Percentiles rank a stretch among this genome's conserved stretches.
Evolutionary conservation across 257 asterid genomes (phyloP).

Genomic region (Solanum arcanum): DNA sequence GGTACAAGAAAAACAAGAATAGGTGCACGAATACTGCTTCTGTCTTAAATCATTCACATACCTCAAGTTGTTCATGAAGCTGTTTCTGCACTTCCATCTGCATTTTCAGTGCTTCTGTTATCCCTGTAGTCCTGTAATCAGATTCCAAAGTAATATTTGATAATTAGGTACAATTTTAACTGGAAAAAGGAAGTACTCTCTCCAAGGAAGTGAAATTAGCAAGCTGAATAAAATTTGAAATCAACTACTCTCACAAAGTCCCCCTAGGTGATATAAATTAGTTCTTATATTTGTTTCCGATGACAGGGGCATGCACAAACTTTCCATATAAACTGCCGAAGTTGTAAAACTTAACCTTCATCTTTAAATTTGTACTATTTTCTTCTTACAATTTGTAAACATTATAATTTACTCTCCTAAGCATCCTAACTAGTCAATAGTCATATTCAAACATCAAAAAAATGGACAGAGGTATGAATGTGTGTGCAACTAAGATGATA

Average conservation of each 20-base stretch:
- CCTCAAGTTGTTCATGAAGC: conserved; percentile 93
- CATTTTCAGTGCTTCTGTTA: conserved; percentile 70
- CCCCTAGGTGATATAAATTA: background rate
- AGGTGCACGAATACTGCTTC: background rate
- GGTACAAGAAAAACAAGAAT: background rate
- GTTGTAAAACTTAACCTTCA: background rate
- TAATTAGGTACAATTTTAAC: background rate
- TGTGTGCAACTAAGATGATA: background rate
- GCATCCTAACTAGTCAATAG: background rate
- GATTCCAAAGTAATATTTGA: background rate
- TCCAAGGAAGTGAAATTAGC: background rate
- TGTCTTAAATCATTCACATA: conserved; percentile 8
- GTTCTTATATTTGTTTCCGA: background rate
- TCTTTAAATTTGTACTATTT: background rate
- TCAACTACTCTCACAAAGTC: background rate
- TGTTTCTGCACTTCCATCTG: conserved; percentile 94
- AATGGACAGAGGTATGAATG: background rate
- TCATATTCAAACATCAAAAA: background rate
- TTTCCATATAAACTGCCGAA: background rate
- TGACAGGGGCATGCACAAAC: background rate
- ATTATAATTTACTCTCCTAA: background rate
- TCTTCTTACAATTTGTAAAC: background rate
- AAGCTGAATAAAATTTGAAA: background rate
- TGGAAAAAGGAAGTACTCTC: conserved; percentile 6
- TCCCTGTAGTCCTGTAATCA: conserved; percentile 51